Base-by-base conservation (phyloP, 176 grass and related monocot genomes). In the Bothriochloa decipiens region DNA sequence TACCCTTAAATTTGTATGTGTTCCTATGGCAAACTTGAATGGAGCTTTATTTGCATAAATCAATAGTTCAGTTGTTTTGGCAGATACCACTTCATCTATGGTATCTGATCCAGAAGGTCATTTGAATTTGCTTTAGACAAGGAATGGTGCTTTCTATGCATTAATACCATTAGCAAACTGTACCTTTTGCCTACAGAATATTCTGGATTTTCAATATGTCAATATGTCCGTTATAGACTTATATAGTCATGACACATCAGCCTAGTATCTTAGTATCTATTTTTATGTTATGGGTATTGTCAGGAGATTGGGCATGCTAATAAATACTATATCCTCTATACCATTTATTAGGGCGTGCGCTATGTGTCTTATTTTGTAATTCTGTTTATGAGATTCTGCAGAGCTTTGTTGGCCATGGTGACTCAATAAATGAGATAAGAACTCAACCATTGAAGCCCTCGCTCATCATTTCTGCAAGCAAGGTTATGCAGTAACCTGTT, bases 401-500 rank as follows among this genome's bases (percentile, higher is more conserved):
- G 96, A 98, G 89, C 86, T 95, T 98, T 94, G 87, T 95, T 88
- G 96, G 93, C 68, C 93, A 98, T 76, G 96, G 96, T 77, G 93
- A 93, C 85, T 95, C 96, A 11, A 77, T 95, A 89, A 95, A 98
- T 52, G 93, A 98, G 86, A 92, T 98, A 89, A 91, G 93, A 84
- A 92, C 96, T 36, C 96, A 98, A 82, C 77, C 96, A 41, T 70
- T 94, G 85, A 95, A 93, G 81, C 91, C 96, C 87, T 95, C 96
- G 6, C 93, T 98, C 83, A 78, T 98, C 82, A 81, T 98, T 79
- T 98, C 96, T 88, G 96, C 93, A 58, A 98, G 96, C 93, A 98
- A 94, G 96, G 93, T 98, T 82, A 28, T 67, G n/a, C 61, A 37
- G 45, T 63, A 61, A 27, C n/a, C 35, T 28, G 29, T 35, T 75